phyloP scores from a whole-genome alignment of 768 basidiomycete genomes.

The Mycena polygramma region DNA sequence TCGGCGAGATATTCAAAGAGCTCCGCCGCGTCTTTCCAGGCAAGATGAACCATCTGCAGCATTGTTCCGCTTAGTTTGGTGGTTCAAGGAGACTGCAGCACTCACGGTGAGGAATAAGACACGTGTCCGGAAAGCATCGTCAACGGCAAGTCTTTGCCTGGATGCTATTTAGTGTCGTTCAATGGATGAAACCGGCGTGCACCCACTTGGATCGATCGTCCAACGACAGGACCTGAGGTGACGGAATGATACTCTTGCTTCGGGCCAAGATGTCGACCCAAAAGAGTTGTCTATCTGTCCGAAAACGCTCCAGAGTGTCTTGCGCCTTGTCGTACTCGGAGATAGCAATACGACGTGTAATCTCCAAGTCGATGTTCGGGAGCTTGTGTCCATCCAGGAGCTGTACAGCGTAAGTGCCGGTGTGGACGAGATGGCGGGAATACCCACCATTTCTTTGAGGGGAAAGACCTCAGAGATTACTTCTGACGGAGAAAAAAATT shows the following conservation, averaged over 20 bases:
- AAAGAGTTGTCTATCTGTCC: conserved; percentile 22
- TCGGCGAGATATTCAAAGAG: conserved; percentile 25
- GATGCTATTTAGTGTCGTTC: neutral
- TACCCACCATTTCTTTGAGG: conserved; percentile 4
- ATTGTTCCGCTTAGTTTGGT: neutral
- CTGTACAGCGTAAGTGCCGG: neutral
- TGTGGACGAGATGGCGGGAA: neutral
- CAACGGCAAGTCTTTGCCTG: conserved; percentile 12
- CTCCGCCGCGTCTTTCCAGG: conserved; percentile 25
- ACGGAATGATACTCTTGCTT: conserved; percentile 28
- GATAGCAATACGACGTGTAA: conserved; percentile 29
- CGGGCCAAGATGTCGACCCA: conserved; percentile 16
- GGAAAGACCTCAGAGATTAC: neutral
- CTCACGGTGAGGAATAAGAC: conserved; percentile 15
- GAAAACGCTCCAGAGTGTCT: conserved; percentile 29
- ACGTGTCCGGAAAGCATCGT: conserved; percentile 26
- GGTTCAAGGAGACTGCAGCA: neutral
- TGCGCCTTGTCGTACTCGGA: conserved; percentile 26
- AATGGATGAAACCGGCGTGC: neutral
- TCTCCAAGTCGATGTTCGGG: conserved; percentile 30
- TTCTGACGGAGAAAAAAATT: too few relatives aligned
- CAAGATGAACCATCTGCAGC: conserved; percentile 22
- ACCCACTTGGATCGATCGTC: conserved; percentile 12
- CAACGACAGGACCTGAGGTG: conserved; percentile 1
- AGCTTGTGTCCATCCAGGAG: conserved; percentile 31